Evolutionary conservation across 2,329 filamentous ascomycete genomes (phyloP).

Genomic region (Drechslerella dactyloides): DNA sequence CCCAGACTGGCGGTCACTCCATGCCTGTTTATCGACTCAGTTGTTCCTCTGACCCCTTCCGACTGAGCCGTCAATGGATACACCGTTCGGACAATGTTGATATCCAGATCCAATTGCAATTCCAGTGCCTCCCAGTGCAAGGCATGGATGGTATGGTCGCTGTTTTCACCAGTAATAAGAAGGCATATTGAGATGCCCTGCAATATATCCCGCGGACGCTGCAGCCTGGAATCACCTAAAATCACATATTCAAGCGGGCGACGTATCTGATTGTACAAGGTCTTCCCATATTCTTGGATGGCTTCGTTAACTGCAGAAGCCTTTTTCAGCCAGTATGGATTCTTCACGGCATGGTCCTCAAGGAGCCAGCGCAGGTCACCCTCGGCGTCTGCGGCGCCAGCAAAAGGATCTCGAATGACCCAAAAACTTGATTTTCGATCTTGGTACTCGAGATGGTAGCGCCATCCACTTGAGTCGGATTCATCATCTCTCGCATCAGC

Average conservation of each 20-base stretch:
- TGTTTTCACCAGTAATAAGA: not conserved
- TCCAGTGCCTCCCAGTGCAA: slow-evolving; percentile 2
- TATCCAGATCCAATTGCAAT: not conserved
- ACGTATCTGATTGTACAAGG: not conserved
- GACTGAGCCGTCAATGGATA: not conserved
- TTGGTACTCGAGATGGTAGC: not conserved
- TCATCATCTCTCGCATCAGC: not conserved
- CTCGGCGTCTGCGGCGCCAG: not conserved
- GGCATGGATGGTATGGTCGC: not conserved
- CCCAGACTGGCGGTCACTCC: too few species aligned
- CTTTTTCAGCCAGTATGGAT: not conserved
- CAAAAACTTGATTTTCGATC: not conserved
- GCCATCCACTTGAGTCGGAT: not conserved
- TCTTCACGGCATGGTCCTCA: not conserved
- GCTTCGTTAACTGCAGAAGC: not conserved
- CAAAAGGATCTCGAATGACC: not conserved
- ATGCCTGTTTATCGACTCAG: not conserved
- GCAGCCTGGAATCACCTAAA: not conserved
- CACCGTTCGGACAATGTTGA: not conserved
- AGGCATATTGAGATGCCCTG: not conserved
- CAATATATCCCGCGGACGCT: not conserved
- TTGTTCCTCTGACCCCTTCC: too few species aligned
- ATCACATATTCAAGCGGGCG: not conserved
- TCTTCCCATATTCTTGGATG: not conserved
- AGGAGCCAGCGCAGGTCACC: not conserved